phyloP scores from a whole-genome alignment of 768 basidiomycete genomes.

The Hortiboletus flavorubellus region DNA sequence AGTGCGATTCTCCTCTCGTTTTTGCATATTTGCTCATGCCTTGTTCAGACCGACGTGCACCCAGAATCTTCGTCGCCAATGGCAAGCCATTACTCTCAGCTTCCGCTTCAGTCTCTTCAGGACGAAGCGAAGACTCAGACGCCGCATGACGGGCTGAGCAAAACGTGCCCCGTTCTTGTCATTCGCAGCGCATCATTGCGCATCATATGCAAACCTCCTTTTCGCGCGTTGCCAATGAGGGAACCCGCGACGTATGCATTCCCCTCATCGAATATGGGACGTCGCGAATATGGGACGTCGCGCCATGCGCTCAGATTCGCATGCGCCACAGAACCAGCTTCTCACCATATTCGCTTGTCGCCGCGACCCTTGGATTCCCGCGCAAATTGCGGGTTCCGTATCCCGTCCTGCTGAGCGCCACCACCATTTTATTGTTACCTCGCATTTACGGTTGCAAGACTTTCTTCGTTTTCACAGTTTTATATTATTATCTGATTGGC shows the following conservation, averaged over 20 bases:
- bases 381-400: constrained; percentile 14
- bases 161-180: constrained; percentile 3
- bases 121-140: constrained; percentile 38
- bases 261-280: constrained; percentile 19
- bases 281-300: constrained; percentile 23
- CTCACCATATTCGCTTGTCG: constrained; percentile 11
- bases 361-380: constrained; percentile 19
- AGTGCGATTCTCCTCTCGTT: constrained; percentile 9
- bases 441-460: constrained; percentile 7
- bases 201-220: constrained; percentile 25
- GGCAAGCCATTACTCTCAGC: constrained; percentile 57
- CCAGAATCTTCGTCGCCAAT: constrained; percentile 51
- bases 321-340: constrained; percentile 18
- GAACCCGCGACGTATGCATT: constrained; percentile 21
- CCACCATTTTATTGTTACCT: constrained; percentile 1
- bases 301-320: constrained; percentile 26
- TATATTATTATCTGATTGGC: constrained; percentile 30
- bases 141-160: constrained; percentile 28
- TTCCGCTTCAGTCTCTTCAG: constrained; percentile 59
- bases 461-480: constrained; percentile 18
- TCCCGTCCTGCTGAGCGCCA: neutral
- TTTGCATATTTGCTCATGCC: neutral
- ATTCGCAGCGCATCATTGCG: constrained; percentile 11
- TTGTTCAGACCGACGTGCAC: constrained; percentile 52
- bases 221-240: constrained; percentile 23